Evolutionary conservation across 75 land plant genomes (phyloP).

Genomic region (Pinus tabuliformis): DNA sequence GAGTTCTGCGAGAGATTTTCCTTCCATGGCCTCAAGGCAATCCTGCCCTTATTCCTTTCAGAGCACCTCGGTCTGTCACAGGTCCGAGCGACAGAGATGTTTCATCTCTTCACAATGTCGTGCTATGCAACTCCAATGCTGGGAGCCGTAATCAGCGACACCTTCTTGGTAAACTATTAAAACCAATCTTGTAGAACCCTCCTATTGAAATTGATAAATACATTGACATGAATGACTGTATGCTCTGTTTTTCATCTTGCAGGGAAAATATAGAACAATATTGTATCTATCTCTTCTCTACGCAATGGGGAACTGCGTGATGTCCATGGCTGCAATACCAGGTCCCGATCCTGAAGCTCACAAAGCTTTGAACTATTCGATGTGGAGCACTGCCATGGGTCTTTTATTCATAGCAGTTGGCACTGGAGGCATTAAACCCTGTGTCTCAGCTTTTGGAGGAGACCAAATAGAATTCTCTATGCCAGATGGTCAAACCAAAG

Average conservation of each 20-base stretch:
- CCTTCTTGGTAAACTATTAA: conserved; percentile 13
- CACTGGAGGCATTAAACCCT: conserved; percentile 44
- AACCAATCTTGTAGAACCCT: neutral
- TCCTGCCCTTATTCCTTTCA: conserved; percentile 26
- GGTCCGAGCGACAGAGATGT: conserved; percentile 24
- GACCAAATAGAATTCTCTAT: conserved; percentile 37
- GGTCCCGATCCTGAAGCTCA: neutral
- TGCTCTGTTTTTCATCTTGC: neutral
- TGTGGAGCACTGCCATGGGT: conserved; percentile 22
- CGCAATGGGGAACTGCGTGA: conserved; percentile 29
- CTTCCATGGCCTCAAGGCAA: conserved; percentile 38
- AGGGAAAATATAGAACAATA: conserved; percentile 39
- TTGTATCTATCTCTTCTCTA: conserved; percentile 32
- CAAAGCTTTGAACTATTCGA: neutral
- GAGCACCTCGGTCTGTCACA: conserved; percentile 22
- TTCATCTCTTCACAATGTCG: conserved; percentile 35
- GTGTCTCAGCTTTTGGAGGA: conserved; percentile 38
- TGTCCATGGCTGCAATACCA: conserved; percentile 30
- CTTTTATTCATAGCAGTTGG: conserved; percentile 28
- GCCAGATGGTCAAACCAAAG: conserved; percentile 23
- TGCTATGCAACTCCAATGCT: conserved; percentile 35
- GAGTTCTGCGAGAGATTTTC: conserved; percentile 44
- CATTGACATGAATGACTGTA: no score
- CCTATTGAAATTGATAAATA: no score
- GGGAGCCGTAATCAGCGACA: conserved; percentile 32